Evolutionary conservation across 164 flowering plant genomes (phyloP).

Genomic region (Nelumbo lutea): DNA sequence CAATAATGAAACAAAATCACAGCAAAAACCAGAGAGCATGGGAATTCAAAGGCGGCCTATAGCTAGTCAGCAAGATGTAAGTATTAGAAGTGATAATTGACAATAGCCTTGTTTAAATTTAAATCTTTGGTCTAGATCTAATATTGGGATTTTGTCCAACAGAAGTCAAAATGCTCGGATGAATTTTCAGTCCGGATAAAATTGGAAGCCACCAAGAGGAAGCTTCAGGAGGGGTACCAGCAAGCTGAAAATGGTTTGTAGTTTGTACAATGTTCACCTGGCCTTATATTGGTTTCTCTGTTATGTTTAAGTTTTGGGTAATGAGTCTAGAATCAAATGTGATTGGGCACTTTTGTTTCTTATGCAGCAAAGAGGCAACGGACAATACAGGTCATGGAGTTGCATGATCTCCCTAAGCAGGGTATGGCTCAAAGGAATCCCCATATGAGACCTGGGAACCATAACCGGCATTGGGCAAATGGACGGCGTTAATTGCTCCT

Average conservation of each 20-base stretch:
- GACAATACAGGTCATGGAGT: slow-evolving; percentile 76
- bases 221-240: slow-evolving; percentile 72
- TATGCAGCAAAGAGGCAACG: slow-evolving; percentile 77
- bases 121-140: not conserved
- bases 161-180: slow-evolving; percentile 44
- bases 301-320: too few relatives aligned
- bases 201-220: slow-evolving; percentile 66
- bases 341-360: not conserved
- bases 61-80: slow-evolving; percentile 40
- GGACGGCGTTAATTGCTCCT: slow-evolving; percentile 37
- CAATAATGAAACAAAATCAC: slow-evolving; percentile 25
- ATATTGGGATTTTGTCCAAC: slow-evolving; percentile 5
- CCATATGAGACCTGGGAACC: slow-evolving; percentile 41
- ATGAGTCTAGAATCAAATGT: not conserved
- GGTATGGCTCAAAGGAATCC: slow-evolving; percentile 35
- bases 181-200: slow-evolving; percentile 37
- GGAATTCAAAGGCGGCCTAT: slow-evolving; percentile 33
- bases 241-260: slow-evolving; percentile 80
- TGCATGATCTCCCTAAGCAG: slow-evolving; percentile 73
- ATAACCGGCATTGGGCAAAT: slow-evolving; percentile 44
- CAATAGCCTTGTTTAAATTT: not conserved
- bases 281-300: not conserved
- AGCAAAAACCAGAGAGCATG: slow-evolving; percentile 30
- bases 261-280: not conserved
- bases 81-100: slow-evolving; percentile 5